phyloP scores from a whole-genome alignment of 805 yeast genomes.

The Pichia insulana region DNA sequence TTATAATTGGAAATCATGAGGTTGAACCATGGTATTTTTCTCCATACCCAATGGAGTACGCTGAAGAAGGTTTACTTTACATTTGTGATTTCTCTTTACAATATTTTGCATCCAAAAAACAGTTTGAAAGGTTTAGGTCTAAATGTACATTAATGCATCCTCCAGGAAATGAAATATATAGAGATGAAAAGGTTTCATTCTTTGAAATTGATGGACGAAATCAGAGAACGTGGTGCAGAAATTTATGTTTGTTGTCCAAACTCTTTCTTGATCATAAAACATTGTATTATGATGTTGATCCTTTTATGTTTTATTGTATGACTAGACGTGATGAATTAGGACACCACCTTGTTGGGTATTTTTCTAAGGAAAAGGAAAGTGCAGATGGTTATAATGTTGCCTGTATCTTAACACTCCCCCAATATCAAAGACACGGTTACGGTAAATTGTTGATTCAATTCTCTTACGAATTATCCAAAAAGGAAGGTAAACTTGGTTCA shows the following conservation, averaged over 20 bases:
- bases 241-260: conserved; percentile 82
- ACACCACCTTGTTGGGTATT: conserved; percentile 93
- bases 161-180: conserved; percentile 95
- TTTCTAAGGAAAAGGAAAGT: conserved; percentile 93
- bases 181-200: conserved; percentile 87
- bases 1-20: conserved; percentile 81
- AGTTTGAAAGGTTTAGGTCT: conserved; percentile 82
- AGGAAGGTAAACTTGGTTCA: conserved; percentile 86
- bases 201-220: conserved; percentile 96
- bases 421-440: conserved; percentile 91
- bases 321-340: conserved; percentile 82
- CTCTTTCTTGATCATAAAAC: conserved; percentile 93
- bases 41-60: conserved; percentile 90
- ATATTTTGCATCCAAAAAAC: conserved; percentile 82
- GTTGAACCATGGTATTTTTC: conserved; percentile 99
- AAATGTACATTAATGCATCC: conserved; percentile 91
- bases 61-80: conserved; percentile 75
- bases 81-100: conserved; percentile 87
- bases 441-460: conserved; percentile 90
- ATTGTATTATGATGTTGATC: conserved; percentile 94
- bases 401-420: conserved; percentile 92
- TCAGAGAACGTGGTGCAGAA: conserved; percentile 96
- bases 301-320: conserved; percentile 94
- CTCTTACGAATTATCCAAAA: conserved; percentile 81
- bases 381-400: conserved; percentile 95